A percentile compares a stretch with the other conserved stretches of the same genome.
Conservation (phyloP, 176 grass and related monocot genomes). For the Ensete ventricosum region DNA sequence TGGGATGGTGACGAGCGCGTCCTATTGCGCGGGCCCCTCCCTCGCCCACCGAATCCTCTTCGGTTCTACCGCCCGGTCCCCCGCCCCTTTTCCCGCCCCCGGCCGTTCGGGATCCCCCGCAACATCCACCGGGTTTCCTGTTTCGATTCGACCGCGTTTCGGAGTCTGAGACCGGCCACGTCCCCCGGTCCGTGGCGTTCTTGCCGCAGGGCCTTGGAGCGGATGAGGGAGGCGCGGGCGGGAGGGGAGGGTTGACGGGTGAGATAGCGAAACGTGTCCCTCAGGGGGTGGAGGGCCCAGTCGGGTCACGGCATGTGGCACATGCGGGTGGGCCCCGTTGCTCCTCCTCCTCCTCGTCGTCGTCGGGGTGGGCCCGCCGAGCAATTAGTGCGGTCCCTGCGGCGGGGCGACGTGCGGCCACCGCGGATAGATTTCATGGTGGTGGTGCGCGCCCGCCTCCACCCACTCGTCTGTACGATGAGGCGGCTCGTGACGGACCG, state of each 20-base stretch:
- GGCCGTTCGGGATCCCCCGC: neutral
- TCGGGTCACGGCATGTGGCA: neutral
- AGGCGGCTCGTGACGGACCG: no score
- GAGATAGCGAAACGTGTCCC: constrained; percentile 4
- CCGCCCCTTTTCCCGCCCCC: neutral
- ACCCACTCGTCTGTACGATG: no score
- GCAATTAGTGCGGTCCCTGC: neutral
- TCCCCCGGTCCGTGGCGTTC: no score
- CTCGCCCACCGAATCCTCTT: constrained; percentile 7
- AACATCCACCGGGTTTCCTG: no score
- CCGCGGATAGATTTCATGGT: no score
- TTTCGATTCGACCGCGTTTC: no score
- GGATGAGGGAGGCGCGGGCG: neutral
- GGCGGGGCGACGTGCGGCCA: no score
- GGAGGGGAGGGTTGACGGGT: no score
- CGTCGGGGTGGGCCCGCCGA: no score
- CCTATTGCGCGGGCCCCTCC: neutral
- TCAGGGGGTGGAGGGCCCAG: neutral
- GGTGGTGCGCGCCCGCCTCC: no score
- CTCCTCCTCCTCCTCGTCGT: neutral
- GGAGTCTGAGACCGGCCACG: neutral
- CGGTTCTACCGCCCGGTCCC: neutral
- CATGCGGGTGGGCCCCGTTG: neutral
- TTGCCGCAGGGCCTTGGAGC: neutral
- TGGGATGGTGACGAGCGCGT: no score